Conservation (phyloP, 164 flowering plant species). For the Annona cherimola region DNA sequence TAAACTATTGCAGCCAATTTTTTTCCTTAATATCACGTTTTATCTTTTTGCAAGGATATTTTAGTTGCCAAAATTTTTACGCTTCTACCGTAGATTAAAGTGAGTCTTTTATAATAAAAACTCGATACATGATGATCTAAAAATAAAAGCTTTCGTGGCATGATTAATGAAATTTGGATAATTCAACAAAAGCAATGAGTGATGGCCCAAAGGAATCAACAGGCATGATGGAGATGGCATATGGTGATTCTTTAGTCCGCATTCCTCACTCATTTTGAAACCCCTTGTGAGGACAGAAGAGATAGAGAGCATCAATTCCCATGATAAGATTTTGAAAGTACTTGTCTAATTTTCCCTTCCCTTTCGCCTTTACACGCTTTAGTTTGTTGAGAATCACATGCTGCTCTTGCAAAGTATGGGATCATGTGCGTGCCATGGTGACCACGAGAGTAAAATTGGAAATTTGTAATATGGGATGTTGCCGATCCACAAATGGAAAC, state of each 20-base stretch:
- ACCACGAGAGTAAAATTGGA: too few relatives aligned
- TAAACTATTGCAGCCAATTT: too few relatives aligned
- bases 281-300: conserved; percentile 6
- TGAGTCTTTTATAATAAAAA: background rate
- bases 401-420: background rate
- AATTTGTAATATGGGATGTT: too few relatives aligned
- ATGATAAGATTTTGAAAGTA: background rate
- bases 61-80: too few relatives aligned
- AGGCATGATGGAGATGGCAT: background rate
- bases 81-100: background rate
- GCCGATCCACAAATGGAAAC: background rate
- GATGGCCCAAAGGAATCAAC: background rate
- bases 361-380: background rate
- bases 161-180: background rate
- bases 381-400: background rate
- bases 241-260: background rate
- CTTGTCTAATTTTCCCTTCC: background rate
- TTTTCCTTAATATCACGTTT: too few relatives aligned
- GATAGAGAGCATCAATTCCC: background rate
- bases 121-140: background rate
- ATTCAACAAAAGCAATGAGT: conserved; percentile 1
- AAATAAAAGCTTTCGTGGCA: background rate
- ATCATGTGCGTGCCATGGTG: background rate
- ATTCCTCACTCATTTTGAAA: conserved; percentile 1
- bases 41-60: too few relatives aligned